Base-by-base conservation (phyloP, 768 basidiomycete species). In the Tephrocybe rancida region DNA sequence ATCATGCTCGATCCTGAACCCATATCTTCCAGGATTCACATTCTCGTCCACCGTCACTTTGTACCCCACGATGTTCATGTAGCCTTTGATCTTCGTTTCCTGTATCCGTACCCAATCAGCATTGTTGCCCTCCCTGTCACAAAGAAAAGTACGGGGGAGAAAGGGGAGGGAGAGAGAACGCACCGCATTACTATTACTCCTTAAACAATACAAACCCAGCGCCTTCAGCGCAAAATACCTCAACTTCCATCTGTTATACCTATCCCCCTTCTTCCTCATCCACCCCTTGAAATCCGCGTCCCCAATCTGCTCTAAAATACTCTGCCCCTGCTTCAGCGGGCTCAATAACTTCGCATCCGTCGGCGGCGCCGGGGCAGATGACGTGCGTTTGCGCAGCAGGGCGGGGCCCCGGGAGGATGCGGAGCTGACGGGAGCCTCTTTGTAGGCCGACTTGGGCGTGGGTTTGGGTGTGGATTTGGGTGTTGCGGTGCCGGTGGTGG, bases 11-110 rank as follows among this genome's bases (percentile, higher is more conserved):
- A 98, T 89, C 61, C 92, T 82, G 85, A 98, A 98, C 4, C 93
- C 95, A 70, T 96, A 98, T 62, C 87, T 83, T 13, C 96, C 96
- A 21, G 95, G 92, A 63, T 95, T 86, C 21, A 92, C 76, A 70
- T 88, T 92, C 74, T 95, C 93, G 67, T 98, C 97, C 8, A 92
- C 86, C 35, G 95, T 83, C 49, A 98, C 91, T 64, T 89, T 93
- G 76, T 97, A 96, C 0, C 97, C 96, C 24, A 80, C 71, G 42
- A 97, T 85, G 61, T 97, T 88, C 65, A 98, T 83, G 61, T 95
- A 95, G n/a, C 92, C 96, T 74, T 98, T 98, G 70, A 97, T 90
- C 63, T 90, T 90, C 25, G 87, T 90, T 73, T 98, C 95, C 90
- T 95, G 51, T 49, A 56, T 52, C 32, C 26, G 38, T 16, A 38